A percentile compares a stretch with the other conserved stretches of the same genome.
Conservation (phyloP, 192 early-diverging fungal genomes). For the Backusella circina region DNA sequence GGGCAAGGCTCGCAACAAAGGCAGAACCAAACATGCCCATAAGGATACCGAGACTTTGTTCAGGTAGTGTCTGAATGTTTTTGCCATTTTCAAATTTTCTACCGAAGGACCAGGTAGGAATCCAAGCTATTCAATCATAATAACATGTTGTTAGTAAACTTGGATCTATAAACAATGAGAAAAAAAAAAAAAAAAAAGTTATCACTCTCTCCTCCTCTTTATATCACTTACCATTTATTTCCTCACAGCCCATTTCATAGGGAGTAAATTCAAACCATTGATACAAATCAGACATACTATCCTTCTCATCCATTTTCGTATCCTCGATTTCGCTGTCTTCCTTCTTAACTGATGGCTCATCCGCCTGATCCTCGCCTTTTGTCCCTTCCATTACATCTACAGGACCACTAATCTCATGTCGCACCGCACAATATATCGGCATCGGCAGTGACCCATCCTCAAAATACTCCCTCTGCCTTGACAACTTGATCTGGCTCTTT, state of each 20-base stretch:
- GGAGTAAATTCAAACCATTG: conserved; percentile 85
- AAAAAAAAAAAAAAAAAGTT: background rate
- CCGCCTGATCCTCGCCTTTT: background rate
- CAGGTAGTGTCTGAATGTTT: conserved; percentile 57
- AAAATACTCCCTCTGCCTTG: conserved; percentile 47
- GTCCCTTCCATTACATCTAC: background rate
- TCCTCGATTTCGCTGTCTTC: conserved; percentile 19
- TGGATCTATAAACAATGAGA: background rate
- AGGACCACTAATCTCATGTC: conserved; percentile 48
- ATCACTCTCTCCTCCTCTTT: background rate
- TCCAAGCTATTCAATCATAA: conserved; percentile 53
- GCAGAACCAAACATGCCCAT: conserved; percentile 57
- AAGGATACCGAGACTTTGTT: conserved; percentile 61
- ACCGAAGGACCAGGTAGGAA: conserved; percentile 75
- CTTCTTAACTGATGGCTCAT: background rate
- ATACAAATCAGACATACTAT: conserved; percentile 41
- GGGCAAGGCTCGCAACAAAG: conserved; percentile 47
- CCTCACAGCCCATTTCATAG: conserved; percentile 75
- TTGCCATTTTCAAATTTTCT: conserved; percentile 60
- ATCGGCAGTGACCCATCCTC: conserved; percentile 62
- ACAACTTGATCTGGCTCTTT: conserved; percentile 44
- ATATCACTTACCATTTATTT: conserved; percentile 49
- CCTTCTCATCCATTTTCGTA: conserved; percentile 20
- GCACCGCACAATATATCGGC: conserved; percentile 73
- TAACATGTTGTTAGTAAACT: too few relatives aligned